phyloP scores from a whole-genome alignment of 2,329 filamentous ascomycete species.

The Calonectria ilicicola region DNA sequence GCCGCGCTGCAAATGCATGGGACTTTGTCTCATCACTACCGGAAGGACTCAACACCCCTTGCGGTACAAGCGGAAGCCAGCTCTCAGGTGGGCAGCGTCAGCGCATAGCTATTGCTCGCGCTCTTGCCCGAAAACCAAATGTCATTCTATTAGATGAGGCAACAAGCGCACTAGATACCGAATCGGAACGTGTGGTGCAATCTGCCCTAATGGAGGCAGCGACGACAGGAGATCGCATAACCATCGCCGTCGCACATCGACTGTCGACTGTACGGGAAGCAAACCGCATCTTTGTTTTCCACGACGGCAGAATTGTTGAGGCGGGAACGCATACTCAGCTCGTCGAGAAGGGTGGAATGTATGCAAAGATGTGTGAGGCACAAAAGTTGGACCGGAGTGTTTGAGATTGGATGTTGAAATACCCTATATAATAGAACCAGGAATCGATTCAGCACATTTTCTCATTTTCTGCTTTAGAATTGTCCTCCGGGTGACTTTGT shows the following conservation, averaged over 20 bases:
- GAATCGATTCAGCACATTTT: too few species aligned
- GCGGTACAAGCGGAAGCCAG: slow-evolving; percentile 31
- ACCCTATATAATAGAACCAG: too few species aligned
- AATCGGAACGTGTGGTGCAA: slow-evolving; percentile 12
- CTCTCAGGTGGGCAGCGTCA: slow-evolving; percentile 69
- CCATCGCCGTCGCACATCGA: slow-evolving; percentile 42
- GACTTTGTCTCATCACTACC: slow-evolving; percentile 52
- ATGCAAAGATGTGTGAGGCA: slow-evolving; percentile 20
- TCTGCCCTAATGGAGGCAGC: slow-evolving; percentile 10
- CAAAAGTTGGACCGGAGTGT: slow-evolving; percentile 8
- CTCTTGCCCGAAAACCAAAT: slow-evolving; percentile 37
- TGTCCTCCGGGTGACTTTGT: too few species aligned
- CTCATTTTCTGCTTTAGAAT: too few species aligned
- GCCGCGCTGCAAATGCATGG: slow-evolving; percentile 57
- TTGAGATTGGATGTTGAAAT: neutral
- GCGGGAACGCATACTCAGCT: slow-evolving; percentile 14
- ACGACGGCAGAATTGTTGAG: slow-evolving; percentile 41
- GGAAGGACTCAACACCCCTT: slow-evolving; percentile 48
- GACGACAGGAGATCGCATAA: slow-evolving; percentile 22
- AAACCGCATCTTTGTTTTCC: slow-evolving; percentile 49
- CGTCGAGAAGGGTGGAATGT: slow-evolving; percentile 15
- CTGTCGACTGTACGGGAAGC: slow-evolving; percentile 33
- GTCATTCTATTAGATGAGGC: slow-evolving; percentile 6
- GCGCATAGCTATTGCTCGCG: slow-evolving; percentile 67
- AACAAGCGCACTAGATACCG: slow-evolving; percentile 12